Base-by-base conservation (phyloP, 2,329 filamentous ascomycete species). In the Alternaria hordeiaustralica region DNA sequence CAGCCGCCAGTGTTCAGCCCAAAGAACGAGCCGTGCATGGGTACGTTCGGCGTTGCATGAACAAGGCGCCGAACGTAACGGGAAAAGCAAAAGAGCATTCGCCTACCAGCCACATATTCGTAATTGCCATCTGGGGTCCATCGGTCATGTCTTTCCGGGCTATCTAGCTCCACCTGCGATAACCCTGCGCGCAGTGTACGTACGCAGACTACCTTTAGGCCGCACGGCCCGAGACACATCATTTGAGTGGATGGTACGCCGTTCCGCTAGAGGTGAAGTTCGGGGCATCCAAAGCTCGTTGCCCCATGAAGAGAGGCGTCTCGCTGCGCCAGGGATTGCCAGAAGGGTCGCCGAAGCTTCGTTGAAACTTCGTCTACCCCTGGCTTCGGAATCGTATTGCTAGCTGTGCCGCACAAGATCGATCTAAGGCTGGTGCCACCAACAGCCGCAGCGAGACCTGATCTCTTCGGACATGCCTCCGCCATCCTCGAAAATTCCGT, bases 21-120 rank as follows among this genome's bases (percentile, higher is more conserved):
- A 41, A 45, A 26, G 25, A 41, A 49, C 33, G 36, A 50, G 59
- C 59, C 45, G 50, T 49, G 49, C 51, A 50, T 36, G 36, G 41
- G 25, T 50, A 44, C 13, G 28, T 26, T 56, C 36, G 44, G 26
- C 28, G 20, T 33, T 46, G 53, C 50, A 58, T 54, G 49, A 60
- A 57, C 54, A 44, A 45, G 53, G 43, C 51, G 46, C 56, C 56
- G 51, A 57, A 44, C 41, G 15, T 51, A 53, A 50, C 36, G 28
- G 55, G 45, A 63, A 63, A 63, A 60, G 46, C 53, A 65, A 65
- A 44, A 47, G 47, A 33, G 25, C 20, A n/a, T 46, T 51, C 26
- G 64, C 60, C 28, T 25, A 57, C 43, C 43, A 51, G 50, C 41
- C 53, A 57, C 21, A 50, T 44, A 63, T 57, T 18, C n/a, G 30